Evolutionary conservation across 352 stramenopile species (phyloP).

Genomic region (Peronospora destructor): DNA sequence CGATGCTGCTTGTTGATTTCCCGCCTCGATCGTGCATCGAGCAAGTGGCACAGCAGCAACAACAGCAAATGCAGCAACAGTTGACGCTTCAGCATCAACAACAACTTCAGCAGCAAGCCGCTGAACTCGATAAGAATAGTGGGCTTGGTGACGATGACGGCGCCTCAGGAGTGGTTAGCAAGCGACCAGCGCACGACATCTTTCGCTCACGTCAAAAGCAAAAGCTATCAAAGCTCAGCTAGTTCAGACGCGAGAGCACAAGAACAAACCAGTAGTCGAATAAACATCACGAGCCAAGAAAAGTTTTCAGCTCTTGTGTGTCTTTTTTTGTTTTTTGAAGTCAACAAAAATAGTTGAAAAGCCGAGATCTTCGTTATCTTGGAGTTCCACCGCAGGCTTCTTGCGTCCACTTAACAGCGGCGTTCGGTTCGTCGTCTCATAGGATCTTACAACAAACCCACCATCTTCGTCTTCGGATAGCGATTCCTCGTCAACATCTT

Average conservation of each 20-base stretch:
- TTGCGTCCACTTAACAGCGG: conserved; percentile 8
- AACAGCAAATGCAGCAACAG: conserved; percentile 58
- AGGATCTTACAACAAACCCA: conserved; percentile 23
- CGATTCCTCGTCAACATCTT: conserved; percentile 30
- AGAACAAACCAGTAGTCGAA: conserved; percentile 1
- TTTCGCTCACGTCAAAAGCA: conserved; percentile 83
- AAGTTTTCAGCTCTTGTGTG: conserved; percentile 18
- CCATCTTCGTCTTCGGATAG: conserved; percentile 36
- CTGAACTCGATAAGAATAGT: conserved; percentile 38
- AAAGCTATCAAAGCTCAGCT: conserved; percentile 76
- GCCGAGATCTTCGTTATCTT: conserved; percentile 33
- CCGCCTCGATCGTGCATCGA: conserved; percentile 65
- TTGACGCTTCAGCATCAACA: conserved; percentile 46
- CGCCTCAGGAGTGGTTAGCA: conserved; percentile 57
- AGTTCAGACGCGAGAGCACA: conserved; percentile 14
- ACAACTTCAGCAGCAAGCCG: conserved; percentile 47
- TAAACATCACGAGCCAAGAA: conserved; percentile 1
- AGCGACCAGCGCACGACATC: conserved; percentile 78
- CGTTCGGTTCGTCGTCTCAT: conserved; percentile 1
- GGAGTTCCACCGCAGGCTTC: conserved; percentile 13
- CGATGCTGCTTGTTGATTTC: conserved; percentile 79
- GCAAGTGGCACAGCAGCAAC: conserved; percentile 55
- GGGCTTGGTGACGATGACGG: conserved; percentile 39
- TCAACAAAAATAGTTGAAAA: conserved; percentile 35
- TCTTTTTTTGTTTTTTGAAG: conserved; percentile 44